Evolutionary conservation across 371 early-diverging fungal genomes (phyloP).

Genomic region (Furculomyces boomerangus): DNA sequence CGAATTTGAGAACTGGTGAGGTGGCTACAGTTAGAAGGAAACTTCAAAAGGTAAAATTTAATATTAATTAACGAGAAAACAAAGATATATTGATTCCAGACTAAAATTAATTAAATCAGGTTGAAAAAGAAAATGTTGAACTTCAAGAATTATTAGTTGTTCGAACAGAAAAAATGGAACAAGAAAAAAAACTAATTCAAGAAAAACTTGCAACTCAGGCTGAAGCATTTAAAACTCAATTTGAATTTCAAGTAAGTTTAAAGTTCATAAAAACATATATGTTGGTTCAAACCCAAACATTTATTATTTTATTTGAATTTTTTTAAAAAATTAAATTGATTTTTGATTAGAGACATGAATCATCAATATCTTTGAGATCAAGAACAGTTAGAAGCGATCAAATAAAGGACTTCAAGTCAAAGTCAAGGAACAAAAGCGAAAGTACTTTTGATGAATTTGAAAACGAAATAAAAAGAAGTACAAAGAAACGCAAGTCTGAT

Average conservation of each 20-base stretch:
- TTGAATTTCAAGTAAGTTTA: constrained; percentile 4
- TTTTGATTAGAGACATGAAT: too few species aligned
- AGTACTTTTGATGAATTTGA: too few species aligned
- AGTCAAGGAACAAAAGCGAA: too few species aligned
- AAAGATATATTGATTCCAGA: not conserved
- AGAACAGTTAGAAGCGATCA: too few species aligned
- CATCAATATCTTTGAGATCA: too few species aligned
- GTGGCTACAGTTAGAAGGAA: constrained; percentile 1
- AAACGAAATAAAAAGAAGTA: too few species aligned
- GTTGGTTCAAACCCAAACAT: too few species aligned
- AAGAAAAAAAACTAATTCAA: not conserved
- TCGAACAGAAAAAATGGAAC: not conserved
- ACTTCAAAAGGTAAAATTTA: not conserved
- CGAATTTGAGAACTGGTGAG: not conserved
- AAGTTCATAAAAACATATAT: too few species aligned
- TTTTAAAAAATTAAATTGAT: too few species aligned
- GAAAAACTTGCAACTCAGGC: not conserved
- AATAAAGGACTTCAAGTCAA: too few species aligned
- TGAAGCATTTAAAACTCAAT: not conserved
- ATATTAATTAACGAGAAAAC: not conserved
- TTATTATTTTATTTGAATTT: too few species aligned
- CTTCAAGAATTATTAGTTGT: not conserved
- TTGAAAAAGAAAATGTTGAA: not conserved
- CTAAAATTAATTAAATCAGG: not conserved
- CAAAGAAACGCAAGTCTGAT: too few species aligned